A percentile compares a stretch with the other conserved stretches of the same genome.
Conservation (phyloP, 441 rosid genomes). For the Metrosideros polymorpha region DNA sequence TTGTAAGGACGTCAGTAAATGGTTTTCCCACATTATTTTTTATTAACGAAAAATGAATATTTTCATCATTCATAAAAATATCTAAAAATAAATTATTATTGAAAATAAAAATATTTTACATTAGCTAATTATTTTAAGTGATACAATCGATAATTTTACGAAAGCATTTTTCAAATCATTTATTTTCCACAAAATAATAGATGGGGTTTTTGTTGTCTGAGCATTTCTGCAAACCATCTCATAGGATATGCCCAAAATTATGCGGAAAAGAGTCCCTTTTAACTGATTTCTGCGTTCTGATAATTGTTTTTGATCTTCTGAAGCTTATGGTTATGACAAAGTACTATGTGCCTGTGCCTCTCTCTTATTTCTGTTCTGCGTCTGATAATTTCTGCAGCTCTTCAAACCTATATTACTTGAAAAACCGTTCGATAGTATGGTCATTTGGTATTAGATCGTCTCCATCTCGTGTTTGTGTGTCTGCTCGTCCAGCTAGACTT, state of each 20-base stretch:
- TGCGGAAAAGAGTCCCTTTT: background rate
- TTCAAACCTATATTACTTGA: background rate
- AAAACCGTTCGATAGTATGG: background rate
- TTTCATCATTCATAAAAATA: too few species aligned
- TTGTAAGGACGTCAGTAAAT: background rate
- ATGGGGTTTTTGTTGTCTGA: background rate
- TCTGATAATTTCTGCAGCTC: background rate
- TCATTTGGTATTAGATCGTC: background rate
- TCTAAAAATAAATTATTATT: too few species aligned
- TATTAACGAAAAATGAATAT: too few species aligned
- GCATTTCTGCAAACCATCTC: background rate
- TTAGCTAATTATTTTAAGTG: too few species aligned
- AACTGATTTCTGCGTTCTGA: background rate
- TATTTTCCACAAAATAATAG: too few species aligned
- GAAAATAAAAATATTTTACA: too few species aligned
- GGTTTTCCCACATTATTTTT: too few species aligned
- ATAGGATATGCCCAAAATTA: background rate
- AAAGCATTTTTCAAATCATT: too few species aligned
- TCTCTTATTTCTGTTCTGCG: background rate
- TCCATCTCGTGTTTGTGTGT: background rate
- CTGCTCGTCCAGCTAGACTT: background rate
- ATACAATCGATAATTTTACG: too few species aligned
- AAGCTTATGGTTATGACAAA: background rate
- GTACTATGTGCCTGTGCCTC: too few species aligned
- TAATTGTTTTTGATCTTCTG: accelerated